These are phyloP conservation scores for Suillus lakei DNA, from an alignment of 768 basidiomycete species.

Conservation along the genomic window DNA sequence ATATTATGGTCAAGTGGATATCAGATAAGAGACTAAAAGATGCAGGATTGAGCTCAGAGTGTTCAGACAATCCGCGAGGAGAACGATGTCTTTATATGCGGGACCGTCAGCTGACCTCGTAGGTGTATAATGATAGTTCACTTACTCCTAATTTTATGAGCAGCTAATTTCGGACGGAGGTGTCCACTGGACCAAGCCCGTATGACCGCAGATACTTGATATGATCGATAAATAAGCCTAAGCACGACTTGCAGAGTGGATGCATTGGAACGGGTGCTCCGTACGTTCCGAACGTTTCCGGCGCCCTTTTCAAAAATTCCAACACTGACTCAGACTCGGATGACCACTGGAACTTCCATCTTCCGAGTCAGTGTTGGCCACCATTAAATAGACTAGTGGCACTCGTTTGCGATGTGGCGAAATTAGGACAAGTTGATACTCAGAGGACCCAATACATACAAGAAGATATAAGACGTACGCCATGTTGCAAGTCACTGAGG, in stretches of 20 bases:
- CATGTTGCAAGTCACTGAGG: too few species aligned
- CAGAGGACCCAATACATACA: not conserved
- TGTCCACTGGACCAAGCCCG: not conserved
- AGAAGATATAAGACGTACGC: too few species aligned
- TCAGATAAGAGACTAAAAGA: not conserved
- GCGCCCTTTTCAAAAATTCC: not conserved
- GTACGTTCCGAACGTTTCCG: not conserved
- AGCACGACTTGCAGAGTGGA: not conserved
- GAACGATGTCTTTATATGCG: not conserved
- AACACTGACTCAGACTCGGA: too few species aligned
- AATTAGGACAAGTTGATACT: not conserved
- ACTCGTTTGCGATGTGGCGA: not conserved
- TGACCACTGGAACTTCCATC: too few species aligned
- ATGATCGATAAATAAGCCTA: not conserved
- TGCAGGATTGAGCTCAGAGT: not conserved
- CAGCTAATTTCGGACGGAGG: not conserved
- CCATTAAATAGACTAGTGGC: not conserved
- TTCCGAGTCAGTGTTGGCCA: not conserved
- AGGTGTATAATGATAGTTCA: not conserved
- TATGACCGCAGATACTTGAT: not conserved
- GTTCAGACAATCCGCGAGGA: not conserved
- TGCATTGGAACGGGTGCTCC: not conserved
- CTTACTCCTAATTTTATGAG: not conserved
- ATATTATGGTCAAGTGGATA: conserved; percentile 37
- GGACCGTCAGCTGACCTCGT: not conserved